Percentiles rank a stretch among this genome's conserved stretches.
phyloP scores from a whole-genome alignment of 805 yeast genomes.

The Scheffersomyces ergatensis region DNA sequence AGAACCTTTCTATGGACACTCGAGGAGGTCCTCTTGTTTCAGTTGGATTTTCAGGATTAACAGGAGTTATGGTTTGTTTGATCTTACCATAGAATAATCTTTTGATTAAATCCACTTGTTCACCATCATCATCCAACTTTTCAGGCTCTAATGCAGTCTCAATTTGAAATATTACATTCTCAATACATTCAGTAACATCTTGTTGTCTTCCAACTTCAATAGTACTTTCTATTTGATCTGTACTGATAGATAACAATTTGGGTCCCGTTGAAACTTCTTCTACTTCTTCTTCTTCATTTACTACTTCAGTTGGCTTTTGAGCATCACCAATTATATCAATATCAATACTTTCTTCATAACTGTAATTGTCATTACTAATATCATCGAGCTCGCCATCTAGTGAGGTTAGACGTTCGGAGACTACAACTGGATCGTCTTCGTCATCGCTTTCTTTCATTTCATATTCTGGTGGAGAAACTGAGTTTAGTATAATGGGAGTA shows the following conservation, averaged over 20 bases:
- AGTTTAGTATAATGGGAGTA: slow-evolving; percentile 2
- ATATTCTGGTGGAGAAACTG: neutral
- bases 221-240: slow-evolving; percentile 71
- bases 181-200: slow-evolving; percentile 96
- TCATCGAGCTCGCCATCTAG: slow-evolving; percentile 4
- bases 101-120: slow-evolving; percentile 81
- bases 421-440: too few species aligned
- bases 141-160: slow-evolving; percentile 83
- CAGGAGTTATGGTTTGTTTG: slow-evolving; percentile 68
- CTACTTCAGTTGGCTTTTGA: neutral
- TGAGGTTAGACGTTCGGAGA: too few species aligned
- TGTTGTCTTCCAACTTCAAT: slow-evolving; percentile 88
- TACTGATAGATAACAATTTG: slow-evolving; percentile 36
- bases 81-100: slow-evolving; percentile 82
- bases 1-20: slow-evolving; percentile 62
- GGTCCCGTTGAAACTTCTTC: slow-evolving; percentile 4
- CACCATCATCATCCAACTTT: slow-evolving; percentile 60
- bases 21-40: slow-evolving; percentile 23
- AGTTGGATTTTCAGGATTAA: slow-evolving; percentile 25
- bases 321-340: slow-evolving; percentile 8
- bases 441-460: too few species aligned
- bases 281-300: slow-evolving; percentile 1
- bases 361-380: slow-evolving; percentile 6
- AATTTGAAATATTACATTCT: slow-evolving; percentile 85
- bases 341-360: slow-evolving; percentile 13